These are phyloP conservation scores for Blakeslea trispora DNA, from an alignment of 371 early-diverging fungal species.

Conservation along the genomic window DNA sequence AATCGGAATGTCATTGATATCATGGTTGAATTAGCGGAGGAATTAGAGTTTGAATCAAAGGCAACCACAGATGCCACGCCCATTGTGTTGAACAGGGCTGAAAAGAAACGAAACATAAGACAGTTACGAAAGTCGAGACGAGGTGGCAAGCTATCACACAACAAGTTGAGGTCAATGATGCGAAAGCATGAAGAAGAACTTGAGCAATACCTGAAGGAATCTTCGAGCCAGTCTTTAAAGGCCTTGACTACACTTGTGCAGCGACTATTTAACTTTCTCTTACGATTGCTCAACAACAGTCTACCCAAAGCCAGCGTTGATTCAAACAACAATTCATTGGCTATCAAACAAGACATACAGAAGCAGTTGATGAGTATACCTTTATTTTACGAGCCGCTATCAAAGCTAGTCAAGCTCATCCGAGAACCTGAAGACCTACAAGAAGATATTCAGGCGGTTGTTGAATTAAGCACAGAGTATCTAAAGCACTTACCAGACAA, in stretches of 20 bases:
- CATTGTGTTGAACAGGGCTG: background rate
- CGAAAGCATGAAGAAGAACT: constrained; percentile 21
- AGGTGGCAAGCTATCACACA: background rate
- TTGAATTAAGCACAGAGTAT: constrained; percentile 17
- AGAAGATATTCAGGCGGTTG: constrained; percentile 23
- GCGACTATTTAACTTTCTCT: constrained; percentile 26
- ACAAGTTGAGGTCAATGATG: background rate
- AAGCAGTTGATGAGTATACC: constrained; percentile 14
- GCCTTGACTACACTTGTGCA: constrained; percentile 22
- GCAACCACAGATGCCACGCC: background rate
- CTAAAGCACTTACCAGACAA: constrained; percentile 14
- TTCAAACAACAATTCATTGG: background rate
- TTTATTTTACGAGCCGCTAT: constrained; percentile 30
- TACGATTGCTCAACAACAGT: constrained; percentile 12
- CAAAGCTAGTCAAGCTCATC: constrained; percentile 17
- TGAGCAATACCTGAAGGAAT: constrained; percentile 16
- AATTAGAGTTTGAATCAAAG: constrained; percentile 19
- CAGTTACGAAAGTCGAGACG: background rate
- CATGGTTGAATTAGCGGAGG: constrained; percentile 30
- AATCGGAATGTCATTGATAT: constrained; percentile 16
- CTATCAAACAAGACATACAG: constrained; percentile 20
- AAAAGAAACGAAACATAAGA: constrained; percentile 4
- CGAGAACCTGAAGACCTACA: constrained; percentile 19
- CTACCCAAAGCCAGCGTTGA: background rate
- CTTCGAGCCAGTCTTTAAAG: constrained; percentile 6